Evolutionary conservation across 495 filamentous ascomycete genomes (phyloP).

Genomic region (Usnea hakonensis): DNA sequence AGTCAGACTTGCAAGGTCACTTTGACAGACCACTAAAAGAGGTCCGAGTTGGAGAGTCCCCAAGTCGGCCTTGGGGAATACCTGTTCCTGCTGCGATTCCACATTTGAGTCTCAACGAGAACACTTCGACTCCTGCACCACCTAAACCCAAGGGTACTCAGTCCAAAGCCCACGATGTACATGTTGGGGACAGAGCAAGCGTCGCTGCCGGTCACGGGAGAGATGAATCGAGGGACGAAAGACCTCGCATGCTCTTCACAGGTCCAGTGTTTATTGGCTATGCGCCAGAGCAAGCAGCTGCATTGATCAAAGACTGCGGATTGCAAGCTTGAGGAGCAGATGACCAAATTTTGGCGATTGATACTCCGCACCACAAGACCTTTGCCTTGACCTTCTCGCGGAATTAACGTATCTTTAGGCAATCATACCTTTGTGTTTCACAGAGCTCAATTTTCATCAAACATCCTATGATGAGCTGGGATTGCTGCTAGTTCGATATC

Average conservation of each 20-base stretch:
- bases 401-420: not conserved
- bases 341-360: not conserved
- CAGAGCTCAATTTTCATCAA: not conserved
- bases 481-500: not conserved
- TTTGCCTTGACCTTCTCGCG: not conserved
- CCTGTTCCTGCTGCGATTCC: constrained; percentile 51
- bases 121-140: not conserved
- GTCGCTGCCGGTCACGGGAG: not conserved
- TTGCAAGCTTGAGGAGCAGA: not conserved
- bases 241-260: constrained; percentile 66
- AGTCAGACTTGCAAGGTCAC: constrained; percentile 39
- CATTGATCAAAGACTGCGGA: constrained; percentile 53
- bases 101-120: constrained; percentile 15
- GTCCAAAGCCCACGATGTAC: not conserved
- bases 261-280: constrained; percentile 89
- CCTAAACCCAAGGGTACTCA: constrained; percentile 22
- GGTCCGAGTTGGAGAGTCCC: constrained; percentile 78
- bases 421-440: not conserved
- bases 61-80: constrained; percentile 87
- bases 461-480: not conserved
- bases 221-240: constrained; percentile 5
- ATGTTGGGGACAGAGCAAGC: not conserved
- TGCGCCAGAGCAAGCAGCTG: constrained; percentile 66
- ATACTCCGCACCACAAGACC: not conserved
- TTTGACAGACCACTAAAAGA: constrained; percentile 79